phyloP scores from a whole-genome alignment of 1,139 yeast species.

The Kodamaea anthophila region DNA sequence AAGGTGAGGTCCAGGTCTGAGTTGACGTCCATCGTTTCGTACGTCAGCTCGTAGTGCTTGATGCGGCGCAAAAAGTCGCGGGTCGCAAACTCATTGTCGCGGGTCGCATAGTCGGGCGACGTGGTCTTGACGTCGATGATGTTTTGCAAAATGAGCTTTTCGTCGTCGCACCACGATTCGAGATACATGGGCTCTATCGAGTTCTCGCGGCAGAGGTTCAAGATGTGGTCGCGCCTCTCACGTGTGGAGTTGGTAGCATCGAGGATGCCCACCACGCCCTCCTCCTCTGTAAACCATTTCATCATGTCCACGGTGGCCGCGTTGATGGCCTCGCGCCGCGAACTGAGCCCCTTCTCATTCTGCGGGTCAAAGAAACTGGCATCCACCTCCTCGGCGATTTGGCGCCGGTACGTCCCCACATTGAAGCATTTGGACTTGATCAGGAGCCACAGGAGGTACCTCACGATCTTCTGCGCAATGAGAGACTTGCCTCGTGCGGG shows the following conservation, averaged over 20 bases:
- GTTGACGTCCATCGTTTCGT: conserved; percentile 60
- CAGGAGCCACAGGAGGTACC: conserved; percentile 88
- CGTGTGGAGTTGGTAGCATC: conserved; percentile 84
- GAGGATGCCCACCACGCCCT: conserved; percentile 84
- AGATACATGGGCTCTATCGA: conserved; percentile 84
- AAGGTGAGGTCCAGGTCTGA: conserved; percentile 66
- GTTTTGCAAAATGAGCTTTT: conserved; percentile 69
- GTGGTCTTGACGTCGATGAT: conserved; percentile 80
- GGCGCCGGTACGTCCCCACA: conserved; percentile 79
- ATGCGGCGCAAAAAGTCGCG: conserved; percentile 70
- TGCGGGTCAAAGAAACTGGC: conserved; percentile 76
- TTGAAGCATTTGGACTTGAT: conserved; percentile 84
- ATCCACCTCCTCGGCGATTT: conserved; percentile 27
- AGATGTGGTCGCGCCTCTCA: conserved; percentile 61
- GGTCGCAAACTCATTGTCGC: conserved; percentile 67
- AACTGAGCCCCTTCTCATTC: conserved; percentile 56
- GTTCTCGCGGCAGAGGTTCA: conserved; percentile 56
- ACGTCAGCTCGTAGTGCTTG: conserved; percentile 61
- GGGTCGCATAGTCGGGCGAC: conserved; percentile 78
- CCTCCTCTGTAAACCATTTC: conserved; percentile 75
- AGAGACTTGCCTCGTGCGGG: conserved; percentile 75
- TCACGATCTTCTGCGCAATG: conserved; percentile 76
- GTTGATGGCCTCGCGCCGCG: conserved; percentile 65
- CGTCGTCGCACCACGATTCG: conserved; percentile 87
- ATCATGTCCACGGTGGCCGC: conserved; percentile 78